Evolutionary conservation across 768 basidiomycete genomes (phyloP).

Genomic region (Brasilioporus rufonigricans): DNA sequence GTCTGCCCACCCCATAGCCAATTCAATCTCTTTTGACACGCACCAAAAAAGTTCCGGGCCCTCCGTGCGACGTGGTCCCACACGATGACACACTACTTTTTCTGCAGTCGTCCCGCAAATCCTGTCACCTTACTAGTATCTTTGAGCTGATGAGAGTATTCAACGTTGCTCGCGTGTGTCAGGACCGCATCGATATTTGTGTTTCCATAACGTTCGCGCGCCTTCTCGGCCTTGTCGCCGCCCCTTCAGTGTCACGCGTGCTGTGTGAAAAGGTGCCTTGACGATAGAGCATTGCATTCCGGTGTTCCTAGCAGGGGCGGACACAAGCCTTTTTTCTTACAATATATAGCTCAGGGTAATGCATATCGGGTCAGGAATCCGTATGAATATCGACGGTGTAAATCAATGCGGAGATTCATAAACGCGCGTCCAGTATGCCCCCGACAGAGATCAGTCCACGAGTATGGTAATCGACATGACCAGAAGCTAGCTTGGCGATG

Average conservation of each 20-base stretch:
- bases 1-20: neutral
- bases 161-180: neutral
- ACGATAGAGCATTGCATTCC: neutral
- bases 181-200: neutral
- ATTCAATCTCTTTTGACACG: conserved; percentile 3
- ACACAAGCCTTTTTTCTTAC: neutral
- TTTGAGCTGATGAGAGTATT: neutral
- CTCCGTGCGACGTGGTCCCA: neutral
- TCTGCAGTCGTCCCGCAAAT: neutral
- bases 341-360: neutral
- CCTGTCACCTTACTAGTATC: neutral
- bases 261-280: conserved; percentile 15
- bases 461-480: conserved; percentile 14
- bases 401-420: neutral
- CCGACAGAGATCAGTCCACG: conserved; percentile 1
- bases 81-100: neutral
- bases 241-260: neutral
- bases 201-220: neutral
- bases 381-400: conserved; percentile 3
- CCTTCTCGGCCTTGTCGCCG: conserved; percentile 2
- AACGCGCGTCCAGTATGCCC: neutral
- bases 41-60: neutral
- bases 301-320: conserved; percentile 5
- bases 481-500: conserved; percentile 11
- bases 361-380: conserved; percentile 23